Base-by-base conservation (phyloP, 2,329 filamentous ascomycete species). In the Phoma sp. region DNA sequence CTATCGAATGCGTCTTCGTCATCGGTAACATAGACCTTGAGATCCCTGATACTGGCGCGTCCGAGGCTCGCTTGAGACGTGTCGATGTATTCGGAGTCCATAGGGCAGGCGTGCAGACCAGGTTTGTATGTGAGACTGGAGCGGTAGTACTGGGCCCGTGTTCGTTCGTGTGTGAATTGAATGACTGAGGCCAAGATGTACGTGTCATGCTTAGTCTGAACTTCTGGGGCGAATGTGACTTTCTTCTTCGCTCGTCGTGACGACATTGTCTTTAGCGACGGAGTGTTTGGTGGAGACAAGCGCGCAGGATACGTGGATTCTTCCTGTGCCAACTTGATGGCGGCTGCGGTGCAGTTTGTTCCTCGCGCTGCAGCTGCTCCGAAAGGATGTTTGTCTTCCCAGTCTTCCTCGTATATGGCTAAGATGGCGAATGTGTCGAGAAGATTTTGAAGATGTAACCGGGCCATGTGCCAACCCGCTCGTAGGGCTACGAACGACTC, bases 11-110 rank as follows among this genome's bases (percentile, higher is more conserved):
- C 43, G 5, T 39, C 20, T 21, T 45, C 26, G 12, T 48, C 43
- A 17, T 53, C 38, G 1, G 51, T 53, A 23, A 48, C 21, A 21
- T 39, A 45, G 32, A 48, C 18, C 5, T 53, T 53, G 26, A 53
- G 51, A 9, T 48, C 34, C 11, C 14, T 21, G 20, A 53, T 9
- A 12, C 48, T 18, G 26, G 38, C 38, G 7, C 21, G 3, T 5
- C 30, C 14, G 4, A 21, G 1, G 9, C 7, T 30, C 20, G 12
- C 7, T 14, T 47, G 30, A 5, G 42, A 38, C 5, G 50, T 53
- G 15, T 53, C 38, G 30, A 47, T 18, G 20, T 32, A 42, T 7
- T 32, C 23, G 9, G 25, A 47, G 26, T 32, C n/a, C 7, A 15
- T 2, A 10, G 30, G 12, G 11, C 37, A 38, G 11, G 37, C 38